Evolutionary conservation across 345 rosid genomes (phyloP).

Genomic region (Eucalyptus shirleyi): DNA sequence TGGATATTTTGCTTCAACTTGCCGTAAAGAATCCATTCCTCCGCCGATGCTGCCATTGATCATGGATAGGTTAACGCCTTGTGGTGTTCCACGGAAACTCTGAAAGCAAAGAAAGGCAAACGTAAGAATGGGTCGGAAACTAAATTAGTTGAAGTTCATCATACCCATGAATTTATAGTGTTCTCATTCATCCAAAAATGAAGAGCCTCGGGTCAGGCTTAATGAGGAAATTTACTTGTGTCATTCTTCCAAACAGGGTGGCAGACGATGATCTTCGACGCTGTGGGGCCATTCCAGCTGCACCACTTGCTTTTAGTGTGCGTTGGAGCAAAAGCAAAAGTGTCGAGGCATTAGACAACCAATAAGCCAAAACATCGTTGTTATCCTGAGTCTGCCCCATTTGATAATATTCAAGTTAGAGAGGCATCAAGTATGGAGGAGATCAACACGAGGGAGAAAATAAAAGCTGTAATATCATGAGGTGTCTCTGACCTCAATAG

Average conservation of each 20-base stretch:
- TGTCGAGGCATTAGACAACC: conserved; percentile 94
- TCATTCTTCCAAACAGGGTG: conserved; percentile 88
- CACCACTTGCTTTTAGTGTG: conserved; percentile 90
- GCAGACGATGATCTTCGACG: conserved; percentile 95
- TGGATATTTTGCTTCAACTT: conserved; percentile 97
- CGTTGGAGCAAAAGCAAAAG: conserved; percentile 87
- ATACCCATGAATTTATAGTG: not conserved
- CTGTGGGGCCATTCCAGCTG: conserved; percentile 96
- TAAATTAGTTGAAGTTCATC: not conserved
- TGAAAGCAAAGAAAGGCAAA: conserved; percentile 3
- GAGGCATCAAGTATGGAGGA: not conserved
- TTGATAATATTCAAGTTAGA: not conserved
- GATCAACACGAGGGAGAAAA: not conserved
- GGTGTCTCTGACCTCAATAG: conserved; percentile 60
- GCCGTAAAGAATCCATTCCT: conserved; percentile 44
- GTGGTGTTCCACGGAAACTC: conserved; percentile 95
- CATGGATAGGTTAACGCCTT: conserved; percentile 69
- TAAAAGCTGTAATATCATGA: not conserved
- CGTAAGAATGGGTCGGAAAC: not conserved
- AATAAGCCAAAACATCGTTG: conserved; percentile 73
- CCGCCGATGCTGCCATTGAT: conserved; percentile 51
- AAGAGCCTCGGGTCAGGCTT: not conserved
- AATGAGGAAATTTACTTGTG: conserved; percentile 37
- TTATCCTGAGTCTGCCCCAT: conserved; percentile 68
- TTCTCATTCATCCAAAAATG: not conserved